Evolutionary conservation across 2,329 filamentous ascomycete species (phyloP).

Genomic region (Talaromyces sp.): DNA sequence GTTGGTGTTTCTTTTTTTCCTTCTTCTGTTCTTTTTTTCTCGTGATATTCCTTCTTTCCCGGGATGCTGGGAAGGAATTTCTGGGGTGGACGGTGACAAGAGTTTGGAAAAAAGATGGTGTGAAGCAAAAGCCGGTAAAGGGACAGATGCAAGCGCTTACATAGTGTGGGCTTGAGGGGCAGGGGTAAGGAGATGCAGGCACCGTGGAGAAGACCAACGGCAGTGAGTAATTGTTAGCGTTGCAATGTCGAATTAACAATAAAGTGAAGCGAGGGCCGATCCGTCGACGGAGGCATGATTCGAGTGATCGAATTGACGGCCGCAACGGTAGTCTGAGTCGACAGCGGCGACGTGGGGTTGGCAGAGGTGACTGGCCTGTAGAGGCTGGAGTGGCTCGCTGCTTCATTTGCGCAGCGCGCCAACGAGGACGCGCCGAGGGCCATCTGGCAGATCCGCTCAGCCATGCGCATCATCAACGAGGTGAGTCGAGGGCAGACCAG

Average conservation of each 20-base stretch:
- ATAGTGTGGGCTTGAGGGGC: conserved; percentile 12
- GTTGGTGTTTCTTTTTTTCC: conserved; percentile 4
- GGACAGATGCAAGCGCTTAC: conserved; percentile 10
- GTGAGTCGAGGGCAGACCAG: neutral
- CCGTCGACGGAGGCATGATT: conserved; percentile 18
- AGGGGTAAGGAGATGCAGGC: conserved; percentile 12
- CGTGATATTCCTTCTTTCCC: neutral
- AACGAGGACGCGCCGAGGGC: conserved; percentile 8
- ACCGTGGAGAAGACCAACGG: conserved; percentile 10
- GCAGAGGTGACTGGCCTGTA: conserved; percentile 10
- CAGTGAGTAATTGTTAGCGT: conserved; percentile 9
- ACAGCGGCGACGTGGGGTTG: conserved; percentile 6
- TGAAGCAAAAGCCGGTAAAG: conserved; percentile 1
- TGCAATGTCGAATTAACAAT: conserved; percentile 12
- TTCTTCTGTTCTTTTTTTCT: neutral
- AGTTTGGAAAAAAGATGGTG: conserved; percentile 1
- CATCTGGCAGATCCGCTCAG: conserved; percentile 6
- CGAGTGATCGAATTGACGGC: conserved; percentile 8
- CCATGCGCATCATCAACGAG: conserved; percentile 8
- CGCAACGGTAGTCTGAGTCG: neutral
- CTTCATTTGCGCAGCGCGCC: conserved; percentile 12
- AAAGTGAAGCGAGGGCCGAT: conserved; percentile 24
- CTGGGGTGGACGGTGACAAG: neutral
- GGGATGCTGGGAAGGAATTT: neutral
- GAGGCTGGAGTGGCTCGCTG: conserved; percentile 4